Evolutionary conservation across 2,329 filamentous ascomycete genomes (phyloP), one percentile per base, ranked within the genome.

Genomic region (Endocalyx cinctus): DNA sequence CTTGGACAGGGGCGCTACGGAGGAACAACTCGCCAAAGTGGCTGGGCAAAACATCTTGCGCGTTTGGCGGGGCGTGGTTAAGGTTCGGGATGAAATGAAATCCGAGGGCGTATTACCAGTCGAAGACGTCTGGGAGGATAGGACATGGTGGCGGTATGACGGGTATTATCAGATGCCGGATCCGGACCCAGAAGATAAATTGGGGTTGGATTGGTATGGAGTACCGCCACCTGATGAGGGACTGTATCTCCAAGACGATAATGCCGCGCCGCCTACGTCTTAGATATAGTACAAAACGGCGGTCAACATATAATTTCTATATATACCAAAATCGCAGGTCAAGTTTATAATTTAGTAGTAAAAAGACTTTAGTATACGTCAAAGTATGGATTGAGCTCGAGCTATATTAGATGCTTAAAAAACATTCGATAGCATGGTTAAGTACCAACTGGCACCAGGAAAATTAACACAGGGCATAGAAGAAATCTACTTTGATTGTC

Each of bases 31-130:
- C 5, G 47, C 48, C 2, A 58, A 58, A 37, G 52, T 63, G 4
- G 52, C 48, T 1, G 60, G 62, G 0, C 54, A 58, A 25, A 66
- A 66, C 20, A 60, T 64, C 23, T 37, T 63, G 6, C 31, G 58
- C 6, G 57, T 59, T 4, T 60, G 55, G 57, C 37, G 39, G 3
- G 49, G 43, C 0, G 47, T 56, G 5, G 47, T 41, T 14, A 37
- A 30, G 17, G 35, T 38, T 2, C 34, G 55, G 6, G 47, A 60
- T 2, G 32, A 43, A 27, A 57, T 60, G 50, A 47, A 49, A 34
- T 38, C 30, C 1, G 55, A 56, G 28, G 51, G 50, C 1, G 46
- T 58, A 2, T 10, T 50, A 26, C 59, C 58, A 0, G 50, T 60
- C 4, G 57, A 61, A 39, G 55, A 61, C 32, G 51, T 56, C 0